A percentile compares a stretch with the other conserved stretches of the same genome.
Conservation (phyloP, 2,329 filamentous ascomycete genomes). For the Stagonosporopsis cucurbitacearum region DNA sequence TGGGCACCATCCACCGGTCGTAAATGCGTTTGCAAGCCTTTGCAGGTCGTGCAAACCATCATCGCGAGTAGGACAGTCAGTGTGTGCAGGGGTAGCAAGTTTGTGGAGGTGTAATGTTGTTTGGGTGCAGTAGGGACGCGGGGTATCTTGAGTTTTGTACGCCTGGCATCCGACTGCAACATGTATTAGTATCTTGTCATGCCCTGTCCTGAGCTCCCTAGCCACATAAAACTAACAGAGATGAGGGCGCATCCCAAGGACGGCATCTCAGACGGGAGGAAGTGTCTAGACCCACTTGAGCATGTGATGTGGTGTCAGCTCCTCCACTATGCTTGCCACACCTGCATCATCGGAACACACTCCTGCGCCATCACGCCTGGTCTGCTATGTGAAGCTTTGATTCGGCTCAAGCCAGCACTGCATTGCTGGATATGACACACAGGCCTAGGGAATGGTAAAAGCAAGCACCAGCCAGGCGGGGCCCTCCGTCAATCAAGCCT, state of each 20-base stretch:
- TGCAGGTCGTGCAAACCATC: slow-evolving; percentile 38
- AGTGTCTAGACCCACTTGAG: slow-evolving; percentile 16
- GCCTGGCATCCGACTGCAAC: slow-evolving; percentile 11
- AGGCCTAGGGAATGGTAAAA: slow-evolving; percentile 1
- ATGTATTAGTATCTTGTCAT: slow-evolving; percentile 10
- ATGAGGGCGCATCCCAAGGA: slow-evolving; percentile 7
- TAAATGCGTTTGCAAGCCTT: slow-evolving; percentile 43
- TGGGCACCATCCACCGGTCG: slow-evolving; percentile 23
- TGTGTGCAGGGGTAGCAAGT: background rate
- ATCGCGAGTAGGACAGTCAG: slow-evolving; percentile 3
- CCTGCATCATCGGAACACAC: slow-evolving; percentile 6
- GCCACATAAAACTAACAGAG: slow-evolving; percentile 15
- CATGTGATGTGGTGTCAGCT: slow-evolving; percentile 12
- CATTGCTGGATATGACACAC: background rate
- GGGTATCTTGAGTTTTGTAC: slow-evolving; percentile 16
- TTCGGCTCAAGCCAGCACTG: slow-evolving; percentile 2
- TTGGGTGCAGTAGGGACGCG: slow-evolving; percentile 11
- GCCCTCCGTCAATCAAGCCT: background rate
- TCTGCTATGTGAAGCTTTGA: slow-evolving; percentile 4
- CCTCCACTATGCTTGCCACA: slow-evolving; percentile 7
- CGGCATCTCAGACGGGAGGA: slow-evolving; percentile 1
- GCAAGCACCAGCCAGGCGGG: slow-evolving; percentile 4
- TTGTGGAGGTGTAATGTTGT: slow-evolving; percentile 8
- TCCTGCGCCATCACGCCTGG: slow-evolving; percentile 7
- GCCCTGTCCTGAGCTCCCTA: slow-evolving; percentile 10